phyloP scores from a whole-genome alignment of 345 rosid species.

The rapeseed (Brassica napus) region DNA sequence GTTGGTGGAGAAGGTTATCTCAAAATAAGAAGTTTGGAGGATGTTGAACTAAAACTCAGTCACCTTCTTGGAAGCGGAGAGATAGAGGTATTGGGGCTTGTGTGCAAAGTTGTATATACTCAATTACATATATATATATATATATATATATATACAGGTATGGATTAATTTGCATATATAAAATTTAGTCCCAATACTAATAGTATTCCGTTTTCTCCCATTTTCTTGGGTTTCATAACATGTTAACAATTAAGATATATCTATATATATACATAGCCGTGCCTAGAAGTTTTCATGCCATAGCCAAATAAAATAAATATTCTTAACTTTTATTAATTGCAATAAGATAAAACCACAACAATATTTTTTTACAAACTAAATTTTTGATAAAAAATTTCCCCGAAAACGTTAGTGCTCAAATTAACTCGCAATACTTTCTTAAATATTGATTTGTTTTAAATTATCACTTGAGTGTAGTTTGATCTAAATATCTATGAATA shows the following conservation, averaged over 20 bases:
- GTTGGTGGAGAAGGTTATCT: not conserved
- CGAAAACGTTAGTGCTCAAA: not conserved
- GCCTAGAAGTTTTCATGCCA: too few species aligned
- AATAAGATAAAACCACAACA: too few species aligned
- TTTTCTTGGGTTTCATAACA: conserved; percentile 5
- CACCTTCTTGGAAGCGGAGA: conserved; percentile 22
- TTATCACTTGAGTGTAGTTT: not conserved
- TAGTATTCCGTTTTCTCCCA: conserved; percentile 15
- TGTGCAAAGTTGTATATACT: conserved; percentile 8
- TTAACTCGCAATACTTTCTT: not conserved
- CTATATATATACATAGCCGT: not conserved
- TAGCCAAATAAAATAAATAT: too few species aligned
- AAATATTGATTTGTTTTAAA: not conserved
- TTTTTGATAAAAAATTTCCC: not conserved
- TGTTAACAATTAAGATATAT: not conserved
- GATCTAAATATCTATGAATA: not conserved
- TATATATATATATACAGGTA: not conserved
- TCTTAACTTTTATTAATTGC: too few species aligned
- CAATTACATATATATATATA: not conserved
- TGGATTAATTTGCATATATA: conserved; percentile 12
- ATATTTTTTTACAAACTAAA: too few species aligned
- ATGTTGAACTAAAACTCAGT: conserved; percentile 3
- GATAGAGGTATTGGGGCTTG: not conserved
- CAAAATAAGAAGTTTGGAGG: not conserved
- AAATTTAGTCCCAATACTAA: too few species aligned